Conservation (phyloP, 1,284 basidiomycete species). For the Cutaneotrichosporon dermatis region DNA sequence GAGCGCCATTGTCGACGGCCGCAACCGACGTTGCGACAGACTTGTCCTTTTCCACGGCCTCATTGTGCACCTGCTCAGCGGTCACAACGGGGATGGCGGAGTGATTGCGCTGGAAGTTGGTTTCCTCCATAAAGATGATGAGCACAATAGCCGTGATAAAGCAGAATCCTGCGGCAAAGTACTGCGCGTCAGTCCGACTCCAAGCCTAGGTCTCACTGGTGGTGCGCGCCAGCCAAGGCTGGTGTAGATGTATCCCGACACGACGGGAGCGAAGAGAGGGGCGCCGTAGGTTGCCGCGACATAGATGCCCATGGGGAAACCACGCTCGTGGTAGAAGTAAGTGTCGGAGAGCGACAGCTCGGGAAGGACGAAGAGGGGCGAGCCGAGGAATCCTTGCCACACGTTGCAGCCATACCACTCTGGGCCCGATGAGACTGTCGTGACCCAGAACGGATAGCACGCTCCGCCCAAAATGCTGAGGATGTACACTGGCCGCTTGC, state of each 20-base stretch:
- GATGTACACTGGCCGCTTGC: constrained; percentile 27
- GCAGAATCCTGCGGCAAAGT: constrained; percentile 20
- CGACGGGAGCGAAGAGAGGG: constrained; percentile 22
- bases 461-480: not conserved
- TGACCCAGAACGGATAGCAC: constrained; percentile 2
- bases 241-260: constrained; percentile 29
- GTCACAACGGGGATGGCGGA: not conserved
- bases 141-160: constrained; percentile 23
- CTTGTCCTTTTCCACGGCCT: not conserved
- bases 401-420: constrained; percentile 4
- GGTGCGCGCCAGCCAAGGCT: constrained; percentile 24
- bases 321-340: constrained; percentile 32
- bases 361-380: constrained; percentile 24
- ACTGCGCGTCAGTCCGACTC: not conserved
- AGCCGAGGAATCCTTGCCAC: constrained; percentile 18
- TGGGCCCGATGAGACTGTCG: not conserved
- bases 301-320: constrained; percentile 25
- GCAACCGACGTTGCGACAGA: no score
- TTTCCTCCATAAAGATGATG: constrained; percentile 31
- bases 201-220: not conserved
- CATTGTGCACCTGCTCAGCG: not conserved
- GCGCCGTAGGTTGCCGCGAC: constrained; percentile 23
- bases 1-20: not conserved
- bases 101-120: constrained; percentile 19
- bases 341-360: constrained; percentile 29